Base-by-base conservation (phyloP, 164 flowering plant species). In the Umbellularia californica region DNA sequence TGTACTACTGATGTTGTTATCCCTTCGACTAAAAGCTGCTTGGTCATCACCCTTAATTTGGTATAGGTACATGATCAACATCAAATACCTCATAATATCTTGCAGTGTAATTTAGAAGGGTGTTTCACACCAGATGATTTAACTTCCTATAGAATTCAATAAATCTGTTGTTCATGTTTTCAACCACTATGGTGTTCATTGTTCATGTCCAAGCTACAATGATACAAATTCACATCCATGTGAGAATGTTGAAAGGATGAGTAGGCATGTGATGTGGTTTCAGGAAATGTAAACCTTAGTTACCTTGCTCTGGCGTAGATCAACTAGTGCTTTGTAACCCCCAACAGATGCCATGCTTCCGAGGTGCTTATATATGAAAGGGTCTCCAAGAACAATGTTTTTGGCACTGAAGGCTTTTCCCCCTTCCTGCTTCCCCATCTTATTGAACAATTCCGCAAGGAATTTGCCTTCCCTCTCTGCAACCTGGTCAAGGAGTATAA, bases 341-440 rank as follows among this genome's bases (percentile, higher is more conserved):
- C 95, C 97, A 0, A 91, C 95, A 14, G 97, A 78, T 51, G 97
- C 98, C 97, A 92, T 92, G 87, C 95, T 89, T 68, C 95, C 98
- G 3, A 92, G 86, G 77, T 93, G 98, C 73, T 78, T 88, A 84
- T 93, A 92, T 11, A 88, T 90, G 78, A 93, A 93, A 60, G 94
- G 94, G 14, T 90, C 94, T 15, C 97, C 98, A 0, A 89, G 63
- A 69, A 81, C 55, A 24, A 88, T 79, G 75, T 78, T 85, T 81
- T 83, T 89, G 2, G 86, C 83, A 4, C 75, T 58, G 41, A 60
- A 79, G 19, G 97, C 98, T 82, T 86, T 88, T 55, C 95, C 97
- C 10, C 88, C 94, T 33, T 85, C 77, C 75, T 86, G 83, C 73
- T 87, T 83, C 19, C 89, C 97, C 2, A 93, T 85, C 58, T 35